A percentile compares a stretch with the other conserved stretches of the same genome.
phyloP scores from a whole-genome alignment of 352 stramenopile species.

The Globisporangium cylindrosporum region DNA sequence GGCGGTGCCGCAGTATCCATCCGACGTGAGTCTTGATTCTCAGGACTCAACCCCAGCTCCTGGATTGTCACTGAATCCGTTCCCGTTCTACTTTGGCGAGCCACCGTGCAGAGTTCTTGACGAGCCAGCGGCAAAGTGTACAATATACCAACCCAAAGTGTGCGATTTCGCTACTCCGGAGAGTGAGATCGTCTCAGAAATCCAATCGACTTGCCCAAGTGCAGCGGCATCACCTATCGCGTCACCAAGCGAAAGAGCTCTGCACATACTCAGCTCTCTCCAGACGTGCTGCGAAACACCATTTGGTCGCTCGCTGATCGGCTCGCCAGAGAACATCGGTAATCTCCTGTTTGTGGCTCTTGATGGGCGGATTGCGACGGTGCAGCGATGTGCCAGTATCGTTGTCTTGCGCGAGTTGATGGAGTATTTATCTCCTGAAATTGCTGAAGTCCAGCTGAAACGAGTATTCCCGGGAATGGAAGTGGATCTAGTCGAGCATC shows the following conservation, averaged over 20 bases:
- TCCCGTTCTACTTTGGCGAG: constrained; percentile 75
- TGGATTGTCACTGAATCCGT: constrained; percentile 33
- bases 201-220: constrained; percentile 45
- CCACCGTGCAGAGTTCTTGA: constrained; percentile 47
- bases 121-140: constrained; percentile 52
- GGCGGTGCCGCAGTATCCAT: constrained; percentile 44
- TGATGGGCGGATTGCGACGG: constrained; percentile 37
- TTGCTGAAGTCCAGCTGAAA: constrained; percentile 36
- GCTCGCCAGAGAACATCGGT: constrained; percentile 53
- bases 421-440: constrained; percentile 28
- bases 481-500: constrained; percentile 29
- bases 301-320: constrained; percentile 52
- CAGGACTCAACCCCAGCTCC: background rate
- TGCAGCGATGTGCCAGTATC: constrained; percentile 47
- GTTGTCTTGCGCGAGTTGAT: constrained; percentile 44
- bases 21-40: background rate
- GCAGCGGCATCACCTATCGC: constrained; percentile 19
- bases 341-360: constrained; percentile 64
- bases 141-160: constrained; percentile 56
- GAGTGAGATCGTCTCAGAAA: constrained; percentile 46
- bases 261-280: constrained; percentile 65
- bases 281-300: constrained; percentile 54
- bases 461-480: constrained; percentile 21
- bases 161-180: constrained; percentile 44
- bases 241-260: constrained; percentile 45